Evolutionary conservation across 805 yeast genomes (phyloP), one percentile per base, ranked within the genome.

Genomic region (Peterozyma toletana): DNA sequence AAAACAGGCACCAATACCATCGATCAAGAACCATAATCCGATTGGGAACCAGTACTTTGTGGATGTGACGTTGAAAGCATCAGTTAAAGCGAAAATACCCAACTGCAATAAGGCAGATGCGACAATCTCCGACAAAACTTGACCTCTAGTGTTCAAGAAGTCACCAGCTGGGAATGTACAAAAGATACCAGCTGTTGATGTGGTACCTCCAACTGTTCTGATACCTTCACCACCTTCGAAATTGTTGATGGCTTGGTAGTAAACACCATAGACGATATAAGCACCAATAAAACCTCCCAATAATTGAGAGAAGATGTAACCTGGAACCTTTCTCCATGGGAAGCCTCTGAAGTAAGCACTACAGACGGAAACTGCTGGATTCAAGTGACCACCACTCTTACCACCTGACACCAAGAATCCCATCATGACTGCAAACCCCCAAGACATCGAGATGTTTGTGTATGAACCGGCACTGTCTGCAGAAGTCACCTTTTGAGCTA

Each of bases 301-400:
- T 21, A 71, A 47, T 56, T 75, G 81, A 16, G 74, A 72, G 21
- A 66, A 47, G 33, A 73, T 52, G 54, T 74, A 76, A 33, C 63
- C 60, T 16, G 70, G 72, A 17, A 71, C 65, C 48, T 75, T 74
- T 42, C 59, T 60, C 63, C 72, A 63, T 27, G 80, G 80, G 52
- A 76, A 75, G 7, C 71, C 73, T 57, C 81, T 67, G 52, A 61
- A 76, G 11, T 71, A 53, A 48, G 73, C 74, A 52, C 70, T 63
- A 9, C 69, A 56, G 9, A 76, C 40, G 1, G 80, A 74, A 33
- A 75, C 68, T 45, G 77, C 74, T 3, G 80, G 79, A 55, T 76
- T 75, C 47, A 75, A 54, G 55, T 75, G 81, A 14, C 75, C 81
- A 53, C 79, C 80, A 34, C 79, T 73, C 42, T 75, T 62, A 50